Conservation (phyloP, 2,329 filamentous ascomycete genomes). For the Phyllosticta paracitricarpa region DNA sequence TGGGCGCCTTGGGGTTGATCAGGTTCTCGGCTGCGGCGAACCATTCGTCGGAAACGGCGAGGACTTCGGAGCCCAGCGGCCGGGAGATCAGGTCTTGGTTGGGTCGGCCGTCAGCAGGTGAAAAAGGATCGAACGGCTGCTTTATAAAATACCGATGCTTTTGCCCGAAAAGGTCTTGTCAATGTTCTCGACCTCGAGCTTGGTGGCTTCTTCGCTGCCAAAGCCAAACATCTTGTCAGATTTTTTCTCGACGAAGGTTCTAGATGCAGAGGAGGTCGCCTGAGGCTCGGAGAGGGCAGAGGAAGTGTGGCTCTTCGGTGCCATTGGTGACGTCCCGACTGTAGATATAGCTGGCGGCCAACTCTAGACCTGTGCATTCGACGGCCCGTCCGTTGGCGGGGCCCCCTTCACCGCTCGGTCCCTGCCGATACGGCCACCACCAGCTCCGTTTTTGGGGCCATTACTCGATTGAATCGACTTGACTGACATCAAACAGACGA, state of each 20-base stretch:
- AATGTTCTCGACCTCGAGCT: conserved; percentile 1
- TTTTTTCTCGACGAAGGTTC: background rate
- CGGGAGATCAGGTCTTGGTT: conserved; percentile 45
- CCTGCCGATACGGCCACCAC: background rate
- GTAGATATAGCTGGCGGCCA: background rate
- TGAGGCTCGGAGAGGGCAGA: background rate
- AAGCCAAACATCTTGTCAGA: conserved; percentile 5
- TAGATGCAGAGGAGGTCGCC: background rate
- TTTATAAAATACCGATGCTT: conserved; percentile 2
- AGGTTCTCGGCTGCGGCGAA: conserved; percentile 52
- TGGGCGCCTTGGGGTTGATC: conserved; percentile 44
- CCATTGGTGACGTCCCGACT: background rate
- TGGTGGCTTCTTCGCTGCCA: background rate
- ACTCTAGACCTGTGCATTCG: background rate
- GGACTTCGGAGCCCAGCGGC: conserved; percentile 40
- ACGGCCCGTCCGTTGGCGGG: background rate
- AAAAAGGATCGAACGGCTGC: background rate
- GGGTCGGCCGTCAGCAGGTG: background rate
- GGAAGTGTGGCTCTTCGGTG: background rate
- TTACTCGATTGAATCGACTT: background rate
- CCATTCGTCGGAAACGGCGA: conserved; percentile 51
- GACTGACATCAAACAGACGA: background rate
- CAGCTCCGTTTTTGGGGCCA: background rate
- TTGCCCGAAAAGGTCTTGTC: conserved; percentile 7
- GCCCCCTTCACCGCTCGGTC: background rate